phyloP scores from a whole-genome alignment of 2,329 filamentous ascomycete genomes.

The Bisporella sp. region DNA sequence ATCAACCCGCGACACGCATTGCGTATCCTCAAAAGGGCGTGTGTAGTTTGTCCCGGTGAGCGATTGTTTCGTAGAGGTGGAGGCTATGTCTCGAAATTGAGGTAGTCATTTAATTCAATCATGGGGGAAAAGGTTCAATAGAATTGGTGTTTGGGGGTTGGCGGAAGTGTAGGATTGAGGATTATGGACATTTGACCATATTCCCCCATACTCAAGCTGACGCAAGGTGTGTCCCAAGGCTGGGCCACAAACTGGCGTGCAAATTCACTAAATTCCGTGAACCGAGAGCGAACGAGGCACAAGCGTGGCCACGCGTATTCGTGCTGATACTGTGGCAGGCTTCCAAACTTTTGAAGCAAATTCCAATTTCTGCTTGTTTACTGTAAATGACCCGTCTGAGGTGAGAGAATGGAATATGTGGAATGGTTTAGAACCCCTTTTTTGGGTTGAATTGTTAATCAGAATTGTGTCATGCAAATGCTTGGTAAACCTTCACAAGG shows the following conservation, averaged over 20 bases:
- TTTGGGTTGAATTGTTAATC: not conserved
- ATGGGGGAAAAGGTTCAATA: not conserved
- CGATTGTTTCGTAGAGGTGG: not conserved
- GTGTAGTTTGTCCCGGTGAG: not conserved
- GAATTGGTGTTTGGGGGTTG: not conserved
- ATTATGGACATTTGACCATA: not conserved
- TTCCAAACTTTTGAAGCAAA: not conserved
- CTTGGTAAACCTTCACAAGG: not conserved
- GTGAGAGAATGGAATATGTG: not conserved
- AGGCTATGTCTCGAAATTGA: not conserved
- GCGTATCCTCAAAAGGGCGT: not conserved
- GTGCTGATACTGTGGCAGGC: not conserved
- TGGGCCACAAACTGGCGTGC: not conserved
- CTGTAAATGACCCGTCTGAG: not conserved
- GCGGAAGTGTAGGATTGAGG: not conserved
- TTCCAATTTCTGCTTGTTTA: no score
- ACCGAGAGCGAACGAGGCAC: not conserved
- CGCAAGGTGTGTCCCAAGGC: no score
- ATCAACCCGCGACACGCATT: not conserved
- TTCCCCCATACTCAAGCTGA: not conserved
- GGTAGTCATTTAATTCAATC: not conserved
- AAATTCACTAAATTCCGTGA: not conserved
- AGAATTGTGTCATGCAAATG: not conserved
- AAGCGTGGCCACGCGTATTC: not conserved
- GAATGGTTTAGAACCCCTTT: not conserved